phyloP scores from a whole-genome alignment of 495 filamentous ascomycete genomes.

The Geopyxis carbonaria region DNA sequence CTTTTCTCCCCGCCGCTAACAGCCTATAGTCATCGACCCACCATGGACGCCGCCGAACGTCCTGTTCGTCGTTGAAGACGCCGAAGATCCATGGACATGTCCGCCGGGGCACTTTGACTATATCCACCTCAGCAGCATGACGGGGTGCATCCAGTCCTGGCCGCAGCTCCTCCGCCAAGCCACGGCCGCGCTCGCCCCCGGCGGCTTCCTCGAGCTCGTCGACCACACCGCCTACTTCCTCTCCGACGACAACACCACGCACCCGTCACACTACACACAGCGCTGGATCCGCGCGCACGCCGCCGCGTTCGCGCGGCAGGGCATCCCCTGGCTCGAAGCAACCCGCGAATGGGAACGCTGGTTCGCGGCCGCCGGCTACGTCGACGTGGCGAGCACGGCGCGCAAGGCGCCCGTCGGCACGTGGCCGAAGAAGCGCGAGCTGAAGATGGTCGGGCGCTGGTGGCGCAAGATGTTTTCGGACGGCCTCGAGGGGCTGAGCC shows the following conservation, averaged over 20 bases:
- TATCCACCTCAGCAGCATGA: constrained; percentile 39
- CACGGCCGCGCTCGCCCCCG: too few relatives aligned
- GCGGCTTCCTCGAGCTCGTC: constrained; percentile 45
- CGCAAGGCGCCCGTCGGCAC: constrained; percentile 10
- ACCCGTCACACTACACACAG: constrained; percentile 1
- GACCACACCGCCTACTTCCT: constrained; percentile 18
- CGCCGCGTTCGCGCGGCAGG: too few relatives aligned
- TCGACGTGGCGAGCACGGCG: background rate
- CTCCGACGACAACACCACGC: constrained; percentile 27
- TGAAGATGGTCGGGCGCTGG: constrained; percentile 13
- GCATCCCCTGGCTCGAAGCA: background rate
- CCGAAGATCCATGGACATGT: constrained; percentile 42
- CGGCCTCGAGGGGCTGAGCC: too few relatives aligned
- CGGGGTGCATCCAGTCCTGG: constrained; percentile 43
- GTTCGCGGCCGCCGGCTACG: too few relatives aligned
- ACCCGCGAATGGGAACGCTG: background rate
- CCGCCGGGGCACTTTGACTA: constrained; percentile 42
- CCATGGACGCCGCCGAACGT: constrained; percentile 37
- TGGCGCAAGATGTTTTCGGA: too few relatives aligned
- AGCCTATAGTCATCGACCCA: too few relatives aligned
- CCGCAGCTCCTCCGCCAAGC: constrained; percentile 29
- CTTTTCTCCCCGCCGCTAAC: too few relatives aligned
- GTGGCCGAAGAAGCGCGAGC: constrained; percentile 12
- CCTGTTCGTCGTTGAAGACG: constrained; percentile 46
- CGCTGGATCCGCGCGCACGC: constrained; percentile 1